Conservation (phyloP, 192 early-diverging fungal species). For the Powellomyces hirtus region DNA sequence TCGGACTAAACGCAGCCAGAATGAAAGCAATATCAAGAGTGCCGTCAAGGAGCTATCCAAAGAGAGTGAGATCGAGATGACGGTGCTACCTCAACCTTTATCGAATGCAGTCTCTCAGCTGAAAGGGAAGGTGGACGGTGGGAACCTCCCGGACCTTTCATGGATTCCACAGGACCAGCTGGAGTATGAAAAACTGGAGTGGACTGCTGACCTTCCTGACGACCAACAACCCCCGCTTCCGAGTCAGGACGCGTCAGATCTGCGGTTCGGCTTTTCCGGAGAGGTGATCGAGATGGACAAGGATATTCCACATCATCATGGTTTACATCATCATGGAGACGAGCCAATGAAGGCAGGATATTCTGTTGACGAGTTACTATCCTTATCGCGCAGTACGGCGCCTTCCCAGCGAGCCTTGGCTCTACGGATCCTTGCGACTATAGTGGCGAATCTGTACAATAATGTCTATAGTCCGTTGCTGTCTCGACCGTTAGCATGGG, state of each 20-base stretch:
- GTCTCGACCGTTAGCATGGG: neutral
- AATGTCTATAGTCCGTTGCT: slow-evolving; percentile 21
- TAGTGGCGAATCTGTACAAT: slow-evolving; percentile 30
- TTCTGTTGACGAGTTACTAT: slow-evolving; percentile 76
- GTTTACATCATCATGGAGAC: slow-evolving; percentile 88
- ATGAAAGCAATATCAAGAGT: neutral
- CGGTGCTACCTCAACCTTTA: neutral
- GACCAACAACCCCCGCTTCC: slow-evolving; percentile 22
- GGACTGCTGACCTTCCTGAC: slow-evolving; percentile 47
- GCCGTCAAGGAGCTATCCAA: neutral
- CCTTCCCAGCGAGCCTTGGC: slow-evolving; percentile 74
- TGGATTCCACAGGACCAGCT: slow-evolving; percentile 54
- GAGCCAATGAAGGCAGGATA: slow-evolving; percentile 84
- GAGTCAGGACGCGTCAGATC: slow-evolving; percentile 42
- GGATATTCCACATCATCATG: slow-evolving; percentile 59
- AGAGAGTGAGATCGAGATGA: neutral
- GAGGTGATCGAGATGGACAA: slow-evolving; percentile 51
- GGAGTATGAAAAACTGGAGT: slow-evolving; percentile 66
- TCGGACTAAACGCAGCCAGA: neutral
- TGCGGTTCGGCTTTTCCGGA: slow-evolving; percentile 82
- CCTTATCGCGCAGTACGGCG: slow-evolving; percentile 76
- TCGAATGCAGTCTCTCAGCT: neutral
- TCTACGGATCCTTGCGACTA: slow-evolving; percentile 55
- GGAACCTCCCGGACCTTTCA: neutral
- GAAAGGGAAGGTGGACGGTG: neutral